Base-by-base conservation (phyloP, 345 rosid genomes). In the Dipteronia dyeriana region DNA sequence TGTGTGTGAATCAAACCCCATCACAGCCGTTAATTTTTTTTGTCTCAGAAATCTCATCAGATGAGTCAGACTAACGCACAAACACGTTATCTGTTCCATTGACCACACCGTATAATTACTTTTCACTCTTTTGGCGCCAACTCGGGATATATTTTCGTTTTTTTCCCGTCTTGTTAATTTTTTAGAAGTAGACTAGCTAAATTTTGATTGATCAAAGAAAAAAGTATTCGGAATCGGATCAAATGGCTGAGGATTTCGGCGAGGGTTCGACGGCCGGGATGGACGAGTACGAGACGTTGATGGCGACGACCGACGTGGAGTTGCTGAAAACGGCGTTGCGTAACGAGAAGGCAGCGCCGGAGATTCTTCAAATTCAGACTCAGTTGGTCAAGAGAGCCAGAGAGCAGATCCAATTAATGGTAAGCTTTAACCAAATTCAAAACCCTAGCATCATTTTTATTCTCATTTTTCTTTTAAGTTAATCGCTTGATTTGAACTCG, bases 11-110 rank as follows among this genome's bases (percentile, higher is more conserved):
- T 82, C 82, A 26, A 70, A 74, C 75, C 47, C 74, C 79, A 78
- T 80, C 81, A 5, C 19, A 13, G 57, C 86, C 82, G 85, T 78
- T 65, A 47, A 31, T 14, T 47, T 6, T 0, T 1, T 16, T 13
- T 8, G n/a, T n/a, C n/a, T 20, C 2, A 6, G 8, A 29, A 22
- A 3, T 14, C 20, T 4, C 23, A 75, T 64, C 70, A 2, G 60
- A 41, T 13, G 81, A 75, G 80, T 79, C 78, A 74, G 89, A 82
- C 80, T 84, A 79, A 79, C 84, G 82, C 86, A 77, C 82, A 79
- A 82, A 78, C 83, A 79, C 79, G 70, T 11, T 76, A 82, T 82
- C 34, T 31, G 80, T 59, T 71, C 74, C 71, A 14, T 70, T 72
- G 7, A 41, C n/a, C 11, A 68, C 78, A 68, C 76, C 61, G 10